Base-by-base conservation (phyloP, 768 basidiomycete species). In the Hypholoma sublateritium region DNA sequence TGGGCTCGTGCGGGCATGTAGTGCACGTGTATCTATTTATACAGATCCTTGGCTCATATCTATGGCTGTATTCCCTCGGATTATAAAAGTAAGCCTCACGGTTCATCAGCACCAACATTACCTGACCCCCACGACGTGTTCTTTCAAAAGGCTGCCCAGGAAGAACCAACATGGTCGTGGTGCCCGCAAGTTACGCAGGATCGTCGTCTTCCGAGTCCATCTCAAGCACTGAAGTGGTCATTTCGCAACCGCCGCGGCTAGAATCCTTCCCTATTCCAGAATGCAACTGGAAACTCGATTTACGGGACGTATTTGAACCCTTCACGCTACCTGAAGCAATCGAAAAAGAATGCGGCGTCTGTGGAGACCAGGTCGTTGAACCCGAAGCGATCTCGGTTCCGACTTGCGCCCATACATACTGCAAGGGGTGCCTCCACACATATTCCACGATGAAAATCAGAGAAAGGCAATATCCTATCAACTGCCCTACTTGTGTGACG, bases 331-430 rank as follows among this genome's bases (percentile, higher is more conserved):
- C 37, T 24, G 43, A n/a, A 24, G 22, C 28, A 14, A 25, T 34
- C n/a, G 43, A n/a, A 24, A n/a, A 32, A 14, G 16, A 19, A 6
- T 67, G 66, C 52, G 48, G 61, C 12, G 59, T 67, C 24, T 67
- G 66, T 45, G 50, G 60, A 42, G 66, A 67, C 17, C 46, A 49
- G 8, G 7, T 53, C 46, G 11, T 13, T 16, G 47, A 37, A 19
- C 3, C 53, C 7, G 51, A 52, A 4, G 36, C 37, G 8, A 25
- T 61, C 35, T 24, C 13, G 6, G 60, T 65, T 46, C 58, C 55
- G 32, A 32, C 19, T 11, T 67, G 66, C 56, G n/a, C 37, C 16
- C 66, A 67, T 43, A 36, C 39, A 5, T 65, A 62, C 48, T 67
- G 66, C 58, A 42, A 45, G 19, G 53, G 57, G 8, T 67, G 66